Percentiles rank a stretch among this genome's conserved stretches.
Conservation (phyloP, 2,329 filamentous ascomycete genomes). For the Acrocalymma vagum region DNA sequence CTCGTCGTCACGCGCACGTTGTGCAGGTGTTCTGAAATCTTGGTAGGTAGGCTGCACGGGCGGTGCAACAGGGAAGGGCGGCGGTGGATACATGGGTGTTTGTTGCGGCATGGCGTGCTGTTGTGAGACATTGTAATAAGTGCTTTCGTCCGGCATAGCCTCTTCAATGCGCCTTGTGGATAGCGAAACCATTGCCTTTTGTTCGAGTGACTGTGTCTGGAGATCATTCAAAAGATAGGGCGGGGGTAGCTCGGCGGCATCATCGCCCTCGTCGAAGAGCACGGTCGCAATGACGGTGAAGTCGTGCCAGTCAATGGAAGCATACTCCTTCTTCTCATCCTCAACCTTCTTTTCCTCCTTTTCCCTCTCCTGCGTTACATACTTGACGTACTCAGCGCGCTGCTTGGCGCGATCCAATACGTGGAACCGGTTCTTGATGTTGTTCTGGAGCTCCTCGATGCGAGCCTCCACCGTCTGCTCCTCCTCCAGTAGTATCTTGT, state of each 20-base stretch:
- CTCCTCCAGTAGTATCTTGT: conserved; percentile 79
- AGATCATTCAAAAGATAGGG: conserved; percentile 90
- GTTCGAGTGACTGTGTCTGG: conserved; percentile 92
- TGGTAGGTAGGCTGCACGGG: conserved; percentile 39
- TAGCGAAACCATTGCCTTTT: conserved; percentile 91
- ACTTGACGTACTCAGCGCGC: conserved; percentile 86
- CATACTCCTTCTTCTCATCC: conserved; percentile 78
- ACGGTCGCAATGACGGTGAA: conserved; percentile 97
- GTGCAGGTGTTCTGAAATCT: conserved; percentile 40
- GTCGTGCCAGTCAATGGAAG: conserved; percentile 97
- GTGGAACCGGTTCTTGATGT: conserved; percentile 80
- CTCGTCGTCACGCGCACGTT: conserved; percentile 48
- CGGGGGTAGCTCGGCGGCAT: conserved; percentile 83
- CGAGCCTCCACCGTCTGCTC: conserved; percentile 77
- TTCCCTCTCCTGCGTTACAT: conserved; percentile 83
- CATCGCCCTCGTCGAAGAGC: conserved; percentile 87
- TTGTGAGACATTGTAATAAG: conserved; percentile 46
- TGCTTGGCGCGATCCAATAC: conserved; percentile 83
- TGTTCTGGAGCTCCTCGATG: conserved; percentile 75
- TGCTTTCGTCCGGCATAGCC: conserved; percentile 82
- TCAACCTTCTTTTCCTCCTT: conserved; percentile 90
- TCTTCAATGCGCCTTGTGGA: conserved; percentile 90
- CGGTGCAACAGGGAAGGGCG: too few species aligned
- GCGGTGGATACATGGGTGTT: conserved; percentile 34
- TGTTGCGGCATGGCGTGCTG: conserved; percentile 38